These are phyloP conservation scores for Phytophthora pluvialis DNA, from an alignment of 352 stramenopile genomes.

Conservation along the genomic window DNA sequence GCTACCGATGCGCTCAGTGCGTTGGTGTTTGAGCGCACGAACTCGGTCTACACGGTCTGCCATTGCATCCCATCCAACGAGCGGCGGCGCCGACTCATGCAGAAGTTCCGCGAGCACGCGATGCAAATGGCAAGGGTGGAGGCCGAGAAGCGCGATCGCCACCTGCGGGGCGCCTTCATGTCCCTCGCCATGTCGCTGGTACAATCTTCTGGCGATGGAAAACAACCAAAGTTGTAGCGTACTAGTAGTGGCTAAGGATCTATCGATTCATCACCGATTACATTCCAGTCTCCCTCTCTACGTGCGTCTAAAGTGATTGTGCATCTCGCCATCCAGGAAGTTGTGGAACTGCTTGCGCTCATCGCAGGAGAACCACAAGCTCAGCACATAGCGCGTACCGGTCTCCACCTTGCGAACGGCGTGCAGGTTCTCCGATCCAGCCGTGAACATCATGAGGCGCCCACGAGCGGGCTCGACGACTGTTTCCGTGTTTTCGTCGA, in stretches of 20 bases:
- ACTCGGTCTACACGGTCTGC: constrained; percentile 63
- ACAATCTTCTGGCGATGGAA: constrained; percentile 1
- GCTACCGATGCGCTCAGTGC: constrained; percentile 43
- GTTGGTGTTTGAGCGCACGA: constrained; percentile 64
- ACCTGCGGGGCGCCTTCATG: constrained; percentile 61
- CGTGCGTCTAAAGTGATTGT: constrained; percentile 72
- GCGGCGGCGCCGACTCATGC: constrained; percentile 50
- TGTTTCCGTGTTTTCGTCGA: constrained; percentile 76
- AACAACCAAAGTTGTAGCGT: constrained; percentile 9
- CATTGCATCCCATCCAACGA: constrained; percentile 66
- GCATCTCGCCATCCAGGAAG: constrained; percentile 90
- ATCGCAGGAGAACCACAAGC: constrained; percentile 95
- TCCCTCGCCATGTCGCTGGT: constrained; percentile 53
- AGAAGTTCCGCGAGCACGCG: constrained; percentile 62
- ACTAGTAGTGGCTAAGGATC: not conserved
- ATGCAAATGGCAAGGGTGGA: constrained; percentile 44
- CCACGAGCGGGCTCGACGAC: constrained; percentile 77
- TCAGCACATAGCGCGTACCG: constrained; percentile 89
- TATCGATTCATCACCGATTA: constrained; percentile 14
- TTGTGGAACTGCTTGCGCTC: constrained; percentile 83
- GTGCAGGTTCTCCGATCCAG: constrained; percentile 90
- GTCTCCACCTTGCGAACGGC: constrained; percentile 75
- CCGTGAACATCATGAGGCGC: constrained; percentile 92
- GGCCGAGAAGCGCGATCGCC: constrained; percentile 46
- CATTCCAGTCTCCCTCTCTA: constrained; percentile 21